Conservation (phyloP, 1,284 basidiomycete species). For the Macrocystidia cucumis region DNA sequence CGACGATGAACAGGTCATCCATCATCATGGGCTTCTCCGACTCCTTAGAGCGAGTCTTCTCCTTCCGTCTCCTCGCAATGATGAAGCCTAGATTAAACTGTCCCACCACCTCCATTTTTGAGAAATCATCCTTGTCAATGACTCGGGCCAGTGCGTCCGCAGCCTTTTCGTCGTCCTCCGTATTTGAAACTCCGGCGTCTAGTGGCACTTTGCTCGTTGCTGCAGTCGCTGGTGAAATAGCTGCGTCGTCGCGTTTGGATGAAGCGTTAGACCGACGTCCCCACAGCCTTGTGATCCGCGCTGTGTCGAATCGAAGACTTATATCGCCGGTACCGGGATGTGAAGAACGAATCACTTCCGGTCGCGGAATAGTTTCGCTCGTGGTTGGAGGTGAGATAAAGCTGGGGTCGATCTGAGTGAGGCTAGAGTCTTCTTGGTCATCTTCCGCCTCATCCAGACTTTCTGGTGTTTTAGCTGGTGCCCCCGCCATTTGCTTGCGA, state of each 20-base stretch:
- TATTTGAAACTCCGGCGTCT: slow-evolving; percentile 56
- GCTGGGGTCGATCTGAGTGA: slow-evolving; percentile 7
- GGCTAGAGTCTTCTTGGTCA: too few species aligned
- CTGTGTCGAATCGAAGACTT: slow-evolving; percentile 38
- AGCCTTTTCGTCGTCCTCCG: slow-evolving; percentile 51
- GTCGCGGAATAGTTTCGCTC: slow-evolving; percentile 14
- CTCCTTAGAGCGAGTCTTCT: too few species aligned
- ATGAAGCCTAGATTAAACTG: slow-evolving; percentile 99
- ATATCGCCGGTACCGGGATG: slow-evolving; percentile 25
- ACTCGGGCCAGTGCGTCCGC: slow-evolving; percentile 76
- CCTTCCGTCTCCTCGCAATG: slow-evolving; percentile 60
- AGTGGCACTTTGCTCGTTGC: slow-evolving; percentile 14
- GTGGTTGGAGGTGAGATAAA: slow-evolving; percentile 11
- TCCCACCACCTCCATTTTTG: slow-evolving; percentile 78
- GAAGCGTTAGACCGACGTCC: slow-evolving; percentile 4
- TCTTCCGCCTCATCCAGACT: too few species aligned
- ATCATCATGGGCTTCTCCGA: slow-evolving; percentile 19
- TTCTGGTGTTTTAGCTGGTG: too few species aligned
- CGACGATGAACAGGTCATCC: slow-evolving; percentile 93
- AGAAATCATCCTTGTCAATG: slow-evolving; percentile 87
- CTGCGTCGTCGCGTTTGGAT: too few species aligned
- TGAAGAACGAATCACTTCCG: slow-evolving; percentile 38
- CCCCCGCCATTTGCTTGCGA: too few species aligned
- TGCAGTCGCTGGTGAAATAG: neutral
- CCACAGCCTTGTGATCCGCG: slow-evolving; percentile 32